Evolutionary conservation across 257 asterid species (phyloP).

Genomic region (Jacaranda copaia): DNA sequence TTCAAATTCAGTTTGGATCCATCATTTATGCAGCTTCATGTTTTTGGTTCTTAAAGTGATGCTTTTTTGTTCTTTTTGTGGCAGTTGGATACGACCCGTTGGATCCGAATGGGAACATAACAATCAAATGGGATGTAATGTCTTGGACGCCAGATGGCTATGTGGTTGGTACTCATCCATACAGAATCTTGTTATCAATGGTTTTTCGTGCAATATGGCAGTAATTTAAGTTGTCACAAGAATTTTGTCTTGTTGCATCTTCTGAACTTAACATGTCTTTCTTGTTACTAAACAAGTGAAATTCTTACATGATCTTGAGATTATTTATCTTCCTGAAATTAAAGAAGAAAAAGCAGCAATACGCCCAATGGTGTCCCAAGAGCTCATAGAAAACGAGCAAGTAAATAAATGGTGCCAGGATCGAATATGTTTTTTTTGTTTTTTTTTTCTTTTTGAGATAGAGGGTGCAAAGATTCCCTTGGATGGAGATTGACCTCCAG

Average conservation of each 20-base stretch:
- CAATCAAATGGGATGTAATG: conserved; percentile 94
- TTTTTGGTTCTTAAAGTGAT: neutral
- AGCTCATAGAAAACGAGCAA: too few species aligned
- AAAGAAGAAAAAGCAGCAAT: too few species aligned
- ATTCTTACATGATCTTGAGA: too few species aligned
- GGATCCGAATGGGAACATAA: conserved; percentile 93
- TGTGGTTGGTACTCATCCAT: conserved; percentile 55
- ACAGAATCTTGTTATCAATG: neutral
- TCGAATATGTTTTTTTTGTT: neutral
- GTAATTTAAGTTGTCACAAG: neutral
- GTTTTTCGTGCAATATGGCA: neutral
- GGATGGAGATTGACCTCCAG: too few species aligned
- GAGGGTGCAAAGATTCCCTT: too few species aligned
- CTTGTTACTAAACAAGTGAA: too few species aligned
- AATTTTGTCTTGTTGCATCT: neutral
- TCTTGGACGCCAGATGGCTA: conserved; percentile 97
- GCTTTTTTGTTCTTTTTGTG: neutral
- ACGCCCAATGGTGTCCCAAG: too few species aligned
- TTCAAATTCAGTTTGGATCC: neutral
- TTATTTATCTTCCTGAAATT: too few species aligned
- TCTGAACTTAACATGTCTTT: neutral
- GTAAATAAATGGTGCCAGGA: too few species aligned
- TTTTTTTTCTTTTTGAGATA: too few species aligned
- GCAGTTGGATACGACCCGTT: conserved; percentile 88
- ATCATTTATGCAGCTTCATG: neutral